Evolutionary conservation across 345 rosid species (phyloP).

Genomic region (Gossypium australe): DNA sequence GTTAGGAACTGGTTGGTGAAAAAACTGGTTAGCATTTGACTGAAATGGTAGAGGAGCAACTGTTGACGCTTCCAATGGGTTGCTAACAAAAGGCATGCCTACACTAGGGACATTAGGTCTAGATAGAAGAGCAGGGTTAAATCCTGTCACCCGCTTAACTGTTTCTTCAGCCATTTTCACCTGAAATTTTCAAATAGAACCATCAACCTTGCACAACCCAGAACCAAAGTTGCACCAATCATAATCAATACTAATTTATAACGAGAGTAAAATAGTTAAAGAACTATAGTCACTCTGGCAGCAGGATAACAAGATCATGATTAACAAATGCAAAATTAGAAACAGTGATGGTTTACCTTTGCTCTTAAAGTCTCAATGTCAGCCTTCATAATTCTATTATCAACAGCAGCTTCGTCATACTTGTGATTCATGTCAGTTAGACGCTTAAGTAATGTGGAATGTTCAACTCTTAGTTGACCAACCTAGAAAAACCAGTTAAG

Average conservation of each 20-base stretch:
- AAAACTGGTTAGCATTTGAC: conserved; percentile 34
- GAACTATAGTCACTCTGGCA: not conserved
- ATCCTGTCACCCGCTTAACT: conserved; percentile 78
- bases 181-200: conserved; percentile 36
- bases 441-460: conserved; percentile 58
- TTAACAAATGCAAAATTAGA: not conserved
- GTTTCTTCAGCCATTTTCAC: conserved; percentile 99
- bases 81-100: conserved; percentile 37
- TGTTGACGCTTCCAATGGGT: conserved; percentile 26
- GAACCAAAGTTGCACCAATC: conserved; percentile 11
- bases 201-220: conserved; percentile 10
- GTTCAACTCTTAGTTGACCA: conserved; percentile 72
- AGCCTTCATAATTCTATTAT: conserved; percentile 89
- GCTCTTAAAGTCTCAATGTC: conserved; percentile 89
- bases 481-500: conserved; percentile 40
- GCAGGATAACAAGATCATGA: not conserved
- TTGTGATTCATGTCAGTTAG: conserved; percentile 68
- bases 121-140: conserved; percentile 57
- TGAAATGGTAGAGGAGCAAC: conserved; percentile 27
- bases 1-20: conserved; percentile 35
- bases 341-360: conserved; percentile 40
- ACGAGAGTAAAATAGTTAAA: not conserved
- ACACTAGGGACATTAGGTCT: conserved; percentile 41
- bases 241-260: not conserved
- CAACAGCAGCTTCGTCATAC: conserved; percentile 73